Conservation (phyloP, 768 basidiomycete genomes). For the Paxillus rubicundulus region DNA sequence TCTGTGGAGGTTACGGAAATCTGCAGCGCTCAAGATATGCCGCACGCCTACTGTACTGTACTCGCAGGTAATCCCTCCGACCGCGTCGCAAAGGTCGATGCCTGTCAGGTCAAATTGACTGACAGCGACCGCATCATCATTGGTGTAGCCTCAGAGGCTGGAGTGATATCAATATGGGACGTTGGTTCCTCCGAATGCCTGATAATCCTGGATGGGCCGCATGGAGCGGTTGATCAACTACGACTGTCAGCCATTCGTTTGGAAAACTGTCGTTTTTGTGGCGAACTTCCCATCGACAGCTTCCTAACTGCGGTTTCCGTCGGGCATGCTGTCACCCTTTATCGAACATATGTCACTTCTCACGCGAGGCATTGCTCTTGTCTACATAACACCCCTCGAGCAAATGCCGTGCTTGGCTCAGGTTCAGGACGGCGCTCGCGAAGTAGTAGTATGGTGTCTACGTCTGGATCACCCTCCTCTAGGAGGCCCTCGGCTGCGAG, state of each 20-base stretch:
- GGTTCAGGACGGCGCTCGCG: slow-evolving; percentile 55
- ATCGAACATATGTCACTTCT: slow-evolving; percentile 58
- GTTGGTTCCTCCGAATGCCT: slow-evolving; percentile 62
- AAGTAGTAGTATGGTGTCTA: slow-evolving; percentile 53
- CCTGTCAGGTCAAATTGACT: slow-evolving; percentile 50
- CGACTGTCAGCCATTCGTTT: slow-evolving; percentile 53
- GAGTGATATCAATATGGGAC: slow-evolving; percentile 77
- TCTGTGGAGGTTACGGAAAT: slow-evolving; percentile 60
- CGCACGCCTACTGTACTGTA: slow-evolving; percentile 47
- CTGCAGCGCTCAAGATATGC: slow-evolving; percentile 40
- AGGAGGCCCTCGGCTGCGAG: slow-evolving; percentile 46
- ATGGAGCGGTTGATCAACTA: slow-evolving; percentile 58
- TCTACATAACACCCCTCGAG: slow-evolving; percentile 45
- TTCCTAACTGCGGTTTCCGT: slow-evolving; percentile 66
- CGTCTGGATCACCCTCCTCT: slow-evolving; percentile 42
- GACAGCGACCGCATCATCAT: slow-evolving; percentile 53
- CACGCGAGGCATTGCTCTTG: slow-evolving; percentile 69
- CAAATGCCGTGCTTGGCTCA: slow-evolving; percentile 43
- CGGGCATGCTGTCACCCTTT: slow-evolving; percentile 60
- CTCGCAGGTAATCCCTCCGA: slow-evolving; percentile 60
- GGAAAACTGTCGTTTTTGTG: slow-evolving; percentile 68
- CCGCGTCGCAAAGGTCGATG: slow-evolving; percentile 50
- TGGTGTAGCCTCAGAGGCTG: slow-evolving; percentile 60
- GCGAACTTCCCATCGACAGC: slow-evolving; percentile 62
- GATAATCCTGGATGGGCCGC: slow-evolving; percentile 55